Base-by-base conservation (phyloP, 805 yeast genomes). In the Starmerella gropengiesseri region DNA sequence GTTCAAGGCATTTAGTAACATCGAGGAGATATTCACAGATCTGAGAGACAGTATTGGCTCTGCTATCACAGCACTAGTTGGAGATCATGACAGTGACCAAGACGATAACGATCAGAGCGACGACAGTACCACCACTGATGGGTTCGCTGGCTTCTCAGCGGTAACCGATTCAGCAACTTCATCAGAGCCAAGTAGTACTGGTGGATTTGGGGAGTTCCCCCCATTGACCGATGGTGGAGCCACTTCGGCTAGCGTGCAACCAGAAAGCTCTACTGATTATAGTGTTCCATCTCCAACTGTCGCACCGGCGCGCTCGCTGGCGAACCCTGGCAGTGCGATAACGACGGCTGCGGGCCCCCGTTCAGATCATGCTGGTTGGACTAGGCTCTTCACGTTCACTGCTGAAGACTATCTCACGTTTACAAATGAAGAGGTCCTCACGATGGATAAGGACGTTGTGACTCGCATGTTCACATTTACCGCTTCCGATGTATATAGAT, bases 121-220 rank as follows among this genome's bases (percentile, higher is more conserved):
- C 18, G 25, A 23, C 12, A 14, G 17, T 5, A 23, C 22, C 17
- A 25, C 22, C 13, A 9, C 22, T 13, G 13, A n/a, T 22, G 37
- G 43, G 14, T 40, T 40, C 32, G 43, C 31, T 3, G 43, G 21
- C 5, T 40, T 40, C 32, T n/a, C n/a, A n/a, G n/a, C n/a, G n/a
- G n/a, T n/a, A n/a, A 32, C 43, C 5, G 27, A 26, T 6, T 40
- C 5, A 7, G 9, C 43, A 4, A 23, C 4, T 23, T 9, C 30
- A 7, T 20, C n/a, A 8, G 23, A 7, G n/a, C 6, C 23, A 7
- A 31, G 35, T 20, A n/a, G n/a, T 27, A 27, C 30, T 8, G 30
- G n/a, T 27, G n/a, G n/a, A n/a, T n/a, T n/a, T n/a, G n/a, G n/a
- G n/a, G n/a, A n/a, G n/a, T n/a, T n/a, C n/a, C n/a, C n/a, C n/a